phyloP scores from a whole-genome alignment of 2,329 filamentous ascomycete species.

The Xylaria sp. region DNA sequence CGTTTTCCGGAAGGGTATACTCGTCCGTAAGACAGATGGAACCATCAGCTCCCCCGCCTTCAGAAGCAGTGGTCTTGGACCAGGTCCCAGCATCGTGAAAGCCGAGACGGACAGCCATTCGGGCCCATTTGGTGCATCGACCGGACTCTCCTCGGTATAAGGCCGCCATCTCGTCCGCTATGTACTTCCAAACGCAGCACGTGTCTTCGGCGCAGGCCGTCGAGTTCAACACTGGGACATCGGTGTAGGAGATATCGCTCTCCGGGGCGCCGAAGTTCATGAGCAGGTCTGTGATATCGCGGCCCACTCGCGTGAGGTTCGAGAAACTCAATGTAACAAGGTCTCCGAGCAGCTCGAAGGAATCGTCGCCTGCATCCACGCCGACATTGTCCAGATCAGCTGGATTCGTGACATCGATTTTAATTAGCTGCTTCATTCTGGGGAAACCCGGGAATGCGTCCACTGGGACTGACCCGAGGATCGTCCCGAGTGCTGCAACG shows the following conservation, averaged over 20 bases:
- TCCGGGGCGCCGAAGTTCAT: constrained; percentile 43
- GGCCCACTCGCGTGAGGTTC: constrained; percentile 51
- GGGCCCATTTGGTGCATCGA: constrained; percentile 56
- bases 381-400: constrained; percentile 31
- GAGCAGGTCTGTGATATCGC: constrained; percentile 53
- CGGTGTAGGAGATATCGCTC: constrained; percentile 39
- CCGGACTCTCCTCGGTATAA: constrained; percentile 52
- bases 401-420: constrained; percentile 35
- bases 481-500: constrained; percentile 10
- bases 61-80: constrained; percentile 49
- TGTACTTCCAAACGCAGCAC: constrained; percentile 59
- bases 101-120: constrained; percentile 57
- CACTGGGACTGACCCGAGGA: not conserved
- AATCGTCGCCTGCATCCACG: constrained; percentile 36
- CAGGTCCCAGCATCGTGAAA: constrained; percentile 61
- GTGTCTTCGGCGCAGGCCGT: constrained; percentile 51
- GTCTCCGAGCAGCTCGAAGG: constrained; percentile 52
- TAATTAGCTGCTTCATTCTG: constrained; percentile 34
- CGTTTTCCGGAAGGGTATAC: constrained; percentile 55
- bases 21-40: constrained; percentile 57
- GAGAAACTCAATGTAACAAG: constrained; percentile 47
- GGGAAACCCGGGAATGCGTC: constrained; percentile 27
- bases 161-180: constrained; percentile 53
- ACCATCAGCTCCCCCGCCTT: constrained; percentile 59
- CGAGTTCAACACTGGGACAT: constrained; percentile 40